Conservation (phyloP, 78 protist species). For the Speleostelium caveatum region DNA sequence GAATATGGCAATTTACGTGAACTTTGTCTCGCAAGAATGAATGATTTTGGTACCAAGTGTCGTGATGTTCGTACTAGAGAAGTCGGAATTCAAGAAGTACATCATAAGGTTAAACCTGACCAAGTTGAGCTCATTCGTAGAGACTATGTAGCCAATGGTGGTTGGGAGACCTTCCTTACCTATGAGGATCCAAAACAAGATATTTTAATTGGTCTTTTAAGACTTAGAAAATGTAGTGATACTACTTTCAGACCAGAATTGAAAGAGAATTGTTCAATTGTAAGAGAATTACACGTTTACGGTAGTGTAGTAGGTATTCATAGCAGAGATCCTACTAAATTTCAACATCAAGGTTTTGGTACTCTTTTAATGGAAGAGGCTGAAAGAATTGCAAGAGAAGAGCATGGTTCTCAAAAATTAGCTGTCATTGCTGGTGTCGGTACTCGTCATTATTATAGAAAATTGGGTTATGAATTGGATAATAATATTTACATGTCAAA, state of each 20-base stretch:
- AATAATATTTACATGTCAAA: conserved; percentile 93
- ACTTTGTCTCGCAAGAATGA: conserved; percentile 86
- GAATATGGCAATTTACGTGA: conserved; percentile 97
- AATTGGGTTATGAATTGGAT: conserved; percentile 94
- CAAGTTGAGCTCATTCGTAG: conserved; percentile 95
- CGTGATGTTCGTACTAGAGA: conserved; percentile 91
- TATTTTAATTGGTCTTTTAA: conserved; percentile 93
- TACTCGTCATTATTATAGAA: conserved; percentile 96
- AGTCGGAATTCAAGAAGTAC: conserved; percentile 92
- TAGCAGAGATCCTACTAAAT: conserved; percentile 82
- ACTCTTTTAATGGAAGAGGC: conserved; percentile 96
- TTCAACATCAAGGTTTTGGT: conserved; percentile 97
- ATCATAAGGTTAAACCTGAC: conserved; percentile 83
- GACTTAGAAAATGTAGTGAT: conserved; percentile 90
- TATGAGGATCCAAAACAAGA: conserved; percentile 97
- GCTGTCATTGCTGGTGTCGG: conserved; percentile 98
- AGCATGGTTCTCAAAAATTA: conserved; percentile 89
- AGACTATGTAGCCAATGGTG: conserved; percentile 96
- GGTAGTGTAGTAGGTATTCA: conserved; percentile 94
- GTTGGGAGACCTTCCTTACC: conserved; percentile 97
- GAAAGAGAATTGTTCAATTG: conserved; percentile 85
- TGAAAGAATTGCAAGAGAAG: conserved; percentile 96
- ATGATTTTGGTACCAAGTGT: conserved; percentile 88
- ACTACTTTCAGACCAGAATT: conserved; percentile 89
- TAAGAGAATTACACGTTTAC: conserved; percentile 98